A percentile compares a stretch with the other conserved stretches of the same genome.
Evolutionary conservation across 179 eudicot genomes (phyloP).

Genomic region (Pouteria campechiana): DNA sequence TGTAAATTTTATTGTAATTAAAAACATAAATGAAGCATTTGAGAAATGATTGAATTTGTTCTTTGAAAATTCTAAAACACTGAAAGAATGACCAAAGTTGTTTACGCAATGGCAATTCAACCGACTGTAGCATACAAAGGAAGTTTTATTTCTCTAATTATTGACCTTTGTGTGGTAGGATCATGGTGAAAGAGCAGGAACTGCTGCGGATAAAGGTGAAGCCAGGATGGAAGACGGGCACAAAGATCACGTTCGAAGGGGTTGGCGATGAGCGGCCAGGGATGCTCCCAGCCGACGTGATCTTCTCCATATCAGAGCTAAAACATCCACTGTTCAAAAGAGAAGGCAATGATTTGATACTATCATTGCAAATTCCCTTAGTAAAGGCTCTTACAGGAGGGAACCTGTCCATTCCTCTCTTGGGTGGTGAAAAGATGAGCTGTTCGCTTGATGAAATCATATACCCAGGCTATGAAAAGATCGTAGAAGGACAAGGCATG

Average conservation of each 20-base stretch:
- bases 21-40: too few species aligned
- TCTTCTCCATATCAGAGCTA: constrained; percentile 47
- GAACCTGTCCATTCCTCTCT: constrained; percentile 37
- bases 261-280: constrained; percentile 73
- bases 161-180: too few species aligned
- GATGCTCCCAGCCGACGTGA: constrained; percentile 41
- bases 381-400: constrained; percentile 70
- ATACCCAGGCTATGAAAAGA: constrained; percentile 53
- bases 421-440: constrained; percentile 52
- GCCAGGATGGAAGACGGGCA: constrained; percentile 81
- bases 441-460: constrained; percentile 46
- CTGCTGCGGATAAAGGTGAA: constrained; percentile 43
- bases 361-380: constrained; percentile 64
- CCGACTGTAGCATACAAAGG: too few species aligned
- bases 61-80: too few species aligned
- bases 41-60: too few species aligned
- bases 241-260: constrained; percentile 62
- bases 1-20: too few species aligned
- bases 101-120: too few species aligned
- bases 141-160: too few species aligned
- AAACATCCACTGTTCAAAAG: constrained; percentile 43
- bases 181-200: constrained; percentile 53
- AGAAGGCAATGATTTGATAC: constrained; percentile 53
- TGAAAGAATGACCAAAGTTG: too few species aligned
- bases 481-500: constrained; percentile 65